Evolutionary conservation across 768 basidiomycete species (phyloP), one percentile per base, ranked within the genome.

Genomic region (Collybiopsis luxurians): DNA sequence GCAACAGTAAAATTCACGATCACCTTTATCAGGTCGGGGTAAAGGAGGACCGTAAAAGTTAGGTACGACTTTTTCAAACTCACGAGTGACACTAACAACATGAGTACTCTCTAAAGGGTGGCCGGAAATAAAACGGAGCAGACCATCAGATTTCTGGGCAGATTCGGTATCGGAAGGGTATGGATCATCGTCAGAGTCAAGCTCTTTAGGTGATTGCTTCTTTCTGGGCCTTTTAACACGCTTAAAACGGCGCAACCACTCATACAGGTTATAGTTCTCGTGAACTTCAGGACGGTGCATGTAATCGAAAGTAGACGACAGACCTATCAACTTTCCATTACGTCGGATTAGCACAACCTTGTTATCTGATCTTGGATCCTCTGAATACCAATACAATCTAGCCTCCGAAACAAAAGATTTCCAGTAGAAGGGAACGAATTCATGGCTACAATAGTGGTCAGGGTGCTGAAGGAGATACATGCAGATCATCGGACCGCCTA

Each of bases 21-120:
- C 68, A 1, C 67, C 71, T 60, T 64, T 47, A 50, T 73, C 72
- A 44, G 21, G 34, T 28, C 68, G n/a, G 1, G 72, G 73, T 3
- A 73, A 49, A 1, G 57, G 27, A 2, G 70, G 69, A 2, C 70
- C 71, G 2, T 67, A n/a, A 59, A 73, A 70, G 36, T 72, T 71
- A 0, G 67, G 67, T 3, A 71, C 63, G 24, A 53, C 21, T 17
- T 30, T 38, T 4, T 47, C 21, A 2, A 27, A 6, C 12, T 60
- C 45, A 21, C 50, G 1, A 4, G 36, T 23, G 3, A 48, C 52
- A 30, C 28, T 21, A 1, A 67, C 43, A 30, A 51, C 30, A 57
- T 71, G 72, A 7, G 66, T 67, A 1, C 54, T 31, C 38, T 15
- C 39, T 21, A 65, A 60, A 21, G 68, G 67, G 61, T 72, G 69